Evolutionary conservation across 495 filamentous ascomycete species (phyloP).

Genomic region (Penicillium pancosmium): DNA sequence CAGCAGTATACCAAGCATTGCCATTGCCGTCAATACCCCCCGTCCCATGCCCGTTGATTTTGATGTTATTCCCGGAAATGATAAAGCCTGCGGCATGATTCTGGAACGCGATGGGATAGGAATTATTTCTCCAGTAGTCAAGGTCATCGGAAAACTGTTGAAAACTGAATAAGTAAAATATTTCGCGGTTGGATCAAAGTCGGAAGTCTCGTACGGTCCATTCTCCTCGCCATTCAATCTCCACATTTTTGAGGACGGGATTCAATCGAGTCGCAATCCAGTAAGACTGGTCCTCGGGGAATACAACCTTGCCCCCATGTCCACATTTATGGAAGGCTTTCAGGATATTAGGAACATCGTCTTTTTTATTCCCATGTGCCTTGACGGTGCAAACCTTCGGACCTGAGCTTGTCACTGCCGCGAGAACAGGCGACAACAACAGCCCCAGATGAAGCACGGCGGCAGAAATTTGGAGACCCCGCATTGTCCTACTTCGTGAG

Average conservation of each 20-base stretch:
- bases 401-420: not conserved
- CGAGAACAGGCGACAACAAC: not conserved
- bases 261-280: conserved; percentile 53
- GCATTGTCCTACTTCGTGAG: conserved; percentile 1
- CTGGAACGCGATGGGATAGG: conserved; percentile 57
- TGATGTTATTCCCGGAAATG: conserved; percentile 52
- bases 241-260: conserved; percentile 47
- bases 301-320: conserved; percentile 54
- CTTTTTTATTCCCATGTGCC: conserved; percentile 30
- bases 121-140: conserved; percentile 58
- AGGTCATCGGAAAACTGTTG: conserved; percentile 53
- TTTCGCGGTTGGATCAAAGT: not conserved
- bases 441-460: conserved; percentile 8
- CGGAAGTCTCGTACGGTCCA: conserved; percentile 41
- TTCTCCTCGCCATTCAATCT: conserved; percentile 50
- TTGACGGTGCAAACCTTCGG: conserved; percentile 32
- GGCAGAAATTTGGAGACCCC: not conserved
- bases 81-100: conserved; percentile 59
- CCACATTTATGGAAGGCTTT: conserved; percentile 53
- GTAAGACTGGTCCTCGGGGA: conserved; percentile 53
- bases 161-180: not conserved
- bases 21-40: conserved; percentile 59
- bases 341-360: conserved; percentile 55
- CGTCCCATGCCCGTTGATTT: conserved; percentile 52
- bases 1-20: conserved; percentile 53